Evolutionary conservation across 225 moss, liverwort and hornwort species (phyloP), one percentile per base, ranked within the genome.

Genomic region (Thuidium tamariscinum): DNA sequence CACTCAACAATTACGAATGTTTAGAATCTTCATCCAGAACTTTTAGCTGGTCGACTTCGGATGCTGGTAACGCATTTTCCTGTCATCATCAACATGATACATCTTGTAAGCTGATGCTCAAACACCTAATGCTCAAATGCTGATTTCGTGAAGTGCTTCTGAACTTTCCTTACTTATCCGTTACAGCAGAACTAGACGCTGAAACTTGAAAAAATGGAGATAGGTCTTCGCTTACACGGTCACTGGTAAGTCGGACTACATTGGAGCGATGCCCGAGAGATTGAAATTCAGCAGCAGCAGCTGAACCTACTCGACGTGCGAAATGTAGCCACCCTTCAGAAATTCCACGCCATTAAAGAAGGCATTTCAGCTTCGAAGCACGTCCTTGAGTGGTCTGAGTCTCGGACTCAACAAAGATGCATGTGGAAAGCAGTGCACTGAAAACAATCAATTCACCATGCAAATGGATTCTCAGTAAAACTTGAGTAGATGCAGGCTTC

Each of bases 231-330:
- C 89, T 92, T 89, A 93, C 91, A 86, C 91, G 86, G 39, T 92
- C 89, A 66, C 62, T 62, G 44, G 89, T 27, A 88, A 90, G 73
- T 74, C 69, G 68, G 46, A 68, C 78, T 16, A 87, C 79, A 70
- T 77, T 77, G 39, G 87, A 46, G 77, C 89, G 85, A 86, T 90
- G 86, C 29, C 91, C 89, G 77, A 91, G 78, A 17, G 92, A 85
- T 66, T 87, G 83, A 91, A 41, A 82, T 29, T 92, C 93, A 55
- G 89, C 77, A n/a, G n/a, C n/a, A n/a, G 89, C 79, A 82, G 89
- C 94, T 77, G 74, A 79, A 77, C 90, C 85, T 49, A 65, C 82
- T 86, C 92, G 84, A 37, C 87, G 87, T 89, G 87, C 71, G 64
- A 44, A 77, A 83, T 37, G 65, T 60, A 21, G n/a, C 10, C 59